Evolutionary conservation across 2,329 filamentous ascomycete genomes (phyloP).

Genomic region (Exophiala xenobiotica): DNA sequence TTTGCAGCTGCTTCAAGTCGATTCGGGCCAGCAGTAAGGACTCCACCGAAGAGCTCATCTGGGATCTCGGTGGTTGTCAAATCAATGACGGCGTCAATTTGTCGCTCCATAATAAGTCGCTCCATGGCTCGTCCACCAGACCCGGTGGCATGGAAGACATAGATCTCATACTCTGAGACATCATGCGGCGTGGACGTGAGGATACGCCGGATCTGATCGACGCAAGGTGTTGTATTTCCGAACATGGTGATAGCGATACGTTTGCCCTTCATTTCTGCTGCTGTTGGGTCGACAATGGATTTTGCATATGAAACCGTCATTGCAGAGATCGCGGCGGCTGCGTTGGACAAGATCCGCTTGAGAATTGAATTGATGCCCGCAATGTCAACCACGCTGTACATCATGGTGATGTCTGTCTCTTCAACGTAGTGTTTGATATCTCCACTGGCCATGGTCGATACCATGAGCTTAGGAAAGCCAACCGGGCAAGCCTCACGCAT

Average conservation of each 20-base stretch:
- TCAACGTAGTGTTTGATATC: slow-evolving; percentile 65
- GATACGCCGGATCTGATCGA: slow-evolving; percentile 52
- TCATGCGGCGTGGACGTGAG: slow-evolving; percentile 29
- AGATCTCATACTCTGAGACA: slow-evolving; percentile 53
- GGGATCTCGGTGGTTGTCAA: slow-evolving; percentile 70
- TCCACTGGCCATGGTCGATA: slow-evolving; percentile 68
- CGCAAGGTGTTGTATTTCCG: slow-evolving; percentile 68
- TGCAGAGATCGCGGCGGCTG: slow-evolving; percentile 59
- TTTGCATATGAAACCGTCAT: slow-evolving; percentile 53
- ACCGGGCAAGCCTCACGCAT: slow-evolving; percentile 62
- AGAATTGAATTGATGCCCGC: slow-evolving; percentile 64
- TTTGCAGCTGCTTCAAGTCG: slow-evolving; percentile 59
- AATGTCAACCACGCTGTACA: slow-evolving; percentile 71
- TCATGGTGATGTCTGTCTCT: slow-evolving; percentile 67
- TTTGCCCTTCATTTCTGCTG: slow-evolving; percentile 37
- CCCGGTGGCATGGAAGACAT: slow-evolving; percentile 69
- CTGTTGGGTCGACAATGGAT: slow-evolving; percentile 7
- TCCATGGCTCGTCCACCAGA: slow-evolving; percentile 70
- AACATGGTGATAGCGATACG: slow-evolving; percentile 70
- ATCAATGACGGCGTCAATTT: slow-evolving; percentile 66
- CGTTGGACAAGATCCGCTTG: slow-evolving; percentile 59
- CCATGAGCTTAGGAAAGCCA: slow-evolving; percentile 68
- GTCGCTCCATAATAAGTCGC: slow-evolving; percentile 55
- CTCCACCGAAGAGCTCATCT: slow-evolving; percentile 63
- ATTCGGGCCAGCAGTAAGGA: slow-evolving; percentile 58